Evolutionary conservation across 1,284 basidiomycete genomes (phyloP), one percentile per base, ranked within the genome.

Genomic region (Ceraceosorus guamensis): DNA sequence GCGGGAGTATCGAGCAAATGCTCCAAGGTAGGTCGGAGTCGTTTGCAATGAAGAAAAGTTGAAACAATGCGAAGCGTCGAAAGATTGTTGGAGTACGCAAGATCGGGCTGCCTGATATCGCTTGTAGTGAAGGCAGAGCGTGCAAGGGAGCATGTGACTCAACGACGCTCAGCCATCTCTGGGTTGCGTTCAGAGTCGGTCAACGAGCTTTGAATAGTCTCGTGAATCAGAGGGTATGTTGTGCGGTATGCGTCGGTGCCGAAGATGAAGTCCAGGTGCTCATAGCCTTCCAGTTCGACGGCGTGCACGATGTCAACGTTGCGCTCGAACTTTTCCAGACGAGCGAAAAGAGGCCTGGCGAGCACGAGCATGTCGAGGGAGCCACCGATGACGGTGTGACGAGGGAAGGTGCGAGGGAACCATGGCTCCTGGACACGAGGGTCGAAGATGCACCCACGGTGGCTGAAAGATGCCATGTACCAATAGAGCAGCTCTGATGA

Each of bases 391-490:
- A 75, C 63, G 5, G 67, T 63, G 55, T 73, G 69, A n/a, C 71
- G 71, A 4, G 73, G 73, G 66, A 75, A 75, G 43, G 56, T 49
- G 11, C 50, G 31, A 0, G 70, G 67, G 68, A 75, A 75, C 73
- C 73, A 75, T 16, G 73, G 73, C 45, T 67, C 59, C 5, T 55
- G 56, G 46, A 71, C 61, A 43, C 66, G 65, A 3, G 73, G 72
- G 55, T 75, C 71, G 50, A 75, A 75, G 59, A 75, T 69, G 60
- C 73, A 75, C n/a, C 72, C 73, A 33, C 72, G 70, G 52, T 67
- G 64, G 8, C 64, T 63, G 58, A 73, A 75, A 43, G 61, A 63
- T 14, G 63, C 62, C 67, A 75, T 74, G 67, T 74, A 75, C 62
- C 66, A 75, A 65, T 75, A 74, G 52, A 75, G 66, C 35, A 75